Evolutionary conservation across 1,284 basidiomycete genomes (phyloP).

Genomic region (Apiotrichum domesticum): DNA sequence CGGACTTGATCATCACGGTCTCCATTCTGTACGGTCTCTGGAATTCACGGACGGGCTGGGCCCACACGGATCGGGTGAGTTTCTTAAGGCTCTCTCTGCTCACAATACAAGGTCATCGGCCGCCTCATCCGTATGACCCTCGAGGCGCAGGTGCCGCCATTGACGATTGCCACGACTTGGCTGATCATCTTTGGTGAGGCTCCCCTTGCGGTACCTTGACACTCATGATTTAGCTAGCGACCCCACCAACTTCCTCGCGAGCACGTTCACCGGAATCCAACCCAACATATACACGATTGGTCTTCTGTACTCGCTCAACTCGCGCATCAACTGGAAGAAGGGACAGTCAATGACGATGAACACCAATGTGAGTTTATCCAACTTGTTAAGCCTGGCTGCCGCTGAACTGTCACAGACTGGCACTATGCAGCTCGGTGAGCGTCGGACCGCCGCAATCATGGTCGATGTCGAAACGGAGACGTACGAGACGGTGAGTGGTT

Average conservation of each 20-base stretch:
- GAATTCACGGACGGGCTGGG: conserved; percentile 28
- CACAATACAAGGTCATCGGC: conserved; percentile 15
- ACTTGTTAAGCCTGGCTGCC: no score
- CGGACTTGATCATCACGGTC: conserved; percentile 28
- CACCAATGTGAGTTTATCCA: background rate
- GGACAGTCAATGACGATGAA: background rate
- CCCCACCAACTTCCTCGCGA: conserved; percentile 24
- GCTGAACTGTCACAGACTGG: background rate
- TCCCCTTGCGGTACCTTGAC: no score
- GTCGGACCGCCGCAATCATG: conserved; percentile 8
- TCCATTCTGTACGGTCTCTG: conserved; percentile 24
- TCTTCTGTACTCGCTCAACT: conserved; percentile 30
- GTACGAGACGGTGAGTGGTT: conserved; percentile 6
- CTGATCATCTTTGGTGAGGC: conserved; percentile 25
- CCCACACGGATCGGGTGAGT: conserved; percentile 25
- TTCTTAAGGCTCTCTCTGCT: background rate
- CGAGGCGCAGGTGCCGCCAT: conserved; percentile 32
- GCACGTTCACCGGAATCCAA: conserved; percentile 25
- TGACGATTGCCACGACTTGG: conserved; percentile 25
- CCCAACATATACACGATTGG: conserved; percentile 27
- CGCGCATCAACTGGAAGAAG: conserved; percentile 11
- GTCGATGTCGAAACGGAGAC: conserved; percentile 19
- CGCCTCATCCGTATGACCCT: conserved; percentile 29
- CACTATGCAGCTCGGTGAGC: background rate
- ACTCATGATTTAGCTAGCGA: conserved; percentile 1